Evolutionary conservation across 345 rosid genomes (phyloP), one percentile per base, ranked within the genome.

Genomic region (Citrus cavaleriei): DNA sequence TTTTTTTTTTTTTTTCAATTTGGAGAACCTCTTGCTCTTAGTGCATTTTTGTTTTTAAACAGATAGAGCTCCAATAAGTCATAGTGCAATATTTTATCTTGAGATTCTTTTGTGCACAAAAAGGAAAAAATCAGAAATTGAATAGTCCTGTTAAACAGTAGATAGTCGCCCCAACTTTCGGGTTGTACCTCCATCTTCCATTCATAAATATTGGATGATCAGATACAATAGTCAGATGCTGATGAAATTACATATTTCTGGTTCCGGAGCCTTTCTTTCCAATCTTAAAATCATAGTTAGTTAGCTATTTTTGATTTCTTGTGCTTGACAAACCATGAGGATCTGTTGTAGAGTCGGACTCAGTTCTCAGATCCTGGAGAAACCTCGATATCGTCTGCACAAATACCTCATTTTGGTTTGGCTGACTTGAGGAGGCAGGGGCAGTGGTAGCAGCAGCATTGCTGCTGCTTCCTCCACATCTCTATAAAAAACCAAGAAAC

Each of bases 321-420:
- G 32, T 35, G 49, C 65, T 58, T 37, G 66, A 35, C 38, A 32
- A 57, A 24, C 34, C 19, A 13, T 73, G 35, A 37, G 55, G 76
- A 59, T 38, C 32, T n/a, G 66, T 37, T 58, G 67, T 22, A 6
- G 76, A 35, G 70, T 77, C 40, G 0, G 76, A 35, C 55, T 80
- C 61, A 28, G 75, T 27, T 57, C 66, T 72, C 46, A 80, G 62
- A 58, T 76, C 80, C 10, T 80, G 61, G 72, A 83, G 81, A 83
- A 76, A 83, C 46, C 67, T 67, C 1, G 73, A 60, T 61, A 83
- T 19, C 4, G 77, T 79, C 75, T 77, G 68, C 65, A 68, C 83
- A 37, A 83, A 68, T 18, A 72, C 84, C 42, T 68, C 69, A 32
- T 83, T 69, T 58, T 10, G 62, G 62, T 69, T 77, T 30, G 83